Evolutionary conservation across 441 rosid species (phyloP).

Genomic region (Hypseocharis bilobata): DNA sequence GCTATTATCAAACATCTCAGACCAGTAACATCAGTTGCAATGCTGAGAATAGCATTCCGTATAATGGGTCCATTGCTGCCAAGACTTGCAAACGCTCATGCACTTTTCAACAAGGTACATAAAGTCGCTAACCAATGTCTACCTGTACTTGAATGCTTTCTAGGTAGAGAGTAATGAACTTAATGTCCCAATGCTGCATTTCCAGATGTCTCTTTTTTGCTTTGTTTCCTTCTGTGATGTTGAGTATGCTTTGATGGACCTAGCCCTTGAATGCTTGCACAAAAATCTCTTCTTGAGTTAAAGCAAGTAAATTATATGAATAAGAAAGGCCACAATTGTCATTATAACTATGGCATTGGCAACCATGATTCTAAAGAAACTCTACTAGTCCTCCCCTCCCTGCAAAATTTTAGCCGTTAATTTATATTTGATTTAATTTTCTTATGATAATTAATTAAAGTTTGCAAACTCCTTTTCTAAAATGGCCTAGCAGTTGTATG

Average conservation of each 20-base stretch:
- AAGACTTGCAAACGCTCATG: constrained; percentile 75
- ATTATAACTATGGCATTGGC: not conserved
- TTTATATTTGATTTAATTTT: too few species aligned
- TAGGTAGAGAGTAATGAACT: not conserved
- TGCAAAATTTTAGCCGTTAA: not conserved
- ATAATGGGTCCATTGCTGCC: constrained; percentile 93
- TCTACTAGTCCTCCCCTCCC: not conserved
- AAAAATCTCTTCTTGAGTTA: not conserved
- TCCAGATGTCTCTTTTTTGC: not conserved
- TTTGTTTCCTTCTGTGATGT: not conserved
- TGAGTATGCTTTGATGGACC: not conserved
- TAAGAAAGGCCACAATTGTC: not conserved
- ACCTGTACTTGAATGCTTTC: constrained; percentile 12
- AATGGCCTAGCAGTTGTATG: not conserved
- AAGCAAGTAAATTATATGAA: not conserved
- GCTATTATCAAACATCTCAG: constrained; percentile 63
- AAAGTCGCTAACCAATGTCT: not conserved
- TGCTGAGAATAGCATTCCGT: constrained; percentile 87
- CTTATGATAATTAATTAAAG: not conserved
- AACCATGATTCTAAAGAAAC: not conserved
- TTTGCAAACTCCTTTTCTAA: not conserved
- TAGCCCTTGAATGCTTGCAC: not conserved
- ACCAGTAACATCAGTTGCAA: constrained; percentile 83
- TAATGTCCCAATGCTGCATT: not conserved
- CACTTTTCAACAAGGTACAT: constrained; percentile 78